phyloP scores from a whole-genome alignment of 768 basidiomycete genomes.

The Phlegmacium glaucopus region DNA sequence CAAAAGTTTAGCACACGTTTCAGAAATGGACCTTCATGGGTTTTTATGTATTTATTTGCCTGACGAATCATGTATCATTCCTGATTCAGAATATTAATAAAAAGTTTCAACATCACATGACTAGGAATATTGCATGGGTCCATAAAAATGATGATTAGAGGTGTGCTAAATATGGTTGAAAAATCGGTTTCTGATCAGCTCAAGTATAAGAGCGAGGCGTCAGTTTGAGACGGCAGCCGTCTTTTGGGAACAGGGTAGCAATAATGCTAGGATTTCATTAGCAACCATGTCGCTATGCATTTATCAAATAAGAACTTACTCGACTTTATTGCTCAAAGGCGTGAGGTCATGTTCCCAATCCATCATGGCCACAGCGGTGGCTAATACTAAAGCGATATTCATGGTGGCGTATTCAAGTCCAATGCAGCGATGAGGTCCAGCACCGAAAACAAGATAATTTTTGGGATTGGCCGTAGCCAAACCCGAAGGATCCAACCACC shows the following conservation, averaged over 20 bases:
- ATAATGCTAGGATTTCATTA: conserved; percentile 59
- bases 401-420: conserved; percentile 90
- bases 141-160: neutral
- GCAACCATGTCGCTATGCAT: neutral
- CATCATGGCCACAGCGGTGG: conserved; percentile 74
- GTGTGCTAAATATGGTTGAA: neutral
- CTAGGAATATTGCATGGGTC: neutral
- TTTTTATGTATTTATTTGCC: neutral
- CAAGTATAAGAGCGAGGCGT: conserved; percentile 46
- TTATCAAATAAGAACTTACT: conserved; percentile 47
- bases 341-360: conserved; percentile 90
- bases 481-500: conserved; percentile 86
- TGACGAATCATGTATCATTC: neutral
- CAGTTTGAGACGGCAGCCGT: conserved; percentile 81
- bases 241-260: conserved; percentile 96
- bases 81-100: no score
- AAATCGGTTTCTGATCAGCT: neutral
- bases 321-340: conserved; percentile 70
- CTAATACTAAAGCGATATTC: conserved; percentile 86
- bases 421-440: conserved; percentile 90
- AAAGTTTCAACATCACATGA: no score
- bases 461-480: conserved; percentile 81
- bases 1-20: conserved; percentile 23
- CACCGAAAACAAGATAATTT: conserved; percentile 96
- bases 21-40: no score